Conservation (phyloP, 2,329 filamentous ascomycete genomes). For the Domatiomyces globalis region DNA sequence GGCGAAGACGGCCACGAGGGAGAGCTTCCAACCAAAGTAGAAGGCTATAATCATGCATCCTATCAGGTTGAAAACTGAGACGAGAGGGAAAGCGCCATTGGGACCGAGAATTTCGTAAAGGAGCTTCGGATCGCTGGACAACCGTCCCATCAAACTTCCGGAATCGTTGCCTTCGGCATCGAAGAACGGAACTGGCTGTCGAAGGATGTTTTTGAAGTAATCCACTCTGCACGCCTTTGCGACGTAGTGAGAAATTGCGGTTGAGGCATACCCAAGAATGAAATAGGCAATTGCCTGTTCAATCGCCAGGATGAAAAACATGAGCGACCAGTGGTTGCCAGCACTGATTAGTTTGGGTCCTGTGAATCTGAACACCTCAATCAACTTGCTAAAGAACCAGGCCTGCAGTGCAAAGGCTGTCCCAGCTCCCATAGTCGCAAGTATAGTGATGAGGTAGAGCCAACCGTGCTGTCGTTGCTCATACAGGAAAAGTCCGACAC, state of each 20-base stretch:
- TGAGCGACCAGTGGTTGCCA: conserved; percentile 40
- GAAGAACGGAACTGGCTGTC: conserved; percentile 31
- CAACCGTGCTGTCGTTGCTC: conserved; percentile 23
- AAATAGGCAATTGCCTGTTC: conserved; percentile 33
- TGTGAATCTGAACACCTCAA: conserved; percentile 34
- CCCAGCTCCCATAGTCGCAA: conserved; percentile 21
- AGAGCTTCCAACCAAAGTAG: conserved; percentile 62
- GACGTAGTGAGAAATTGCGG: conserved; percentile 20
- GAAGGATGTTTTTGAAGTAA: conserved; percentile 33
- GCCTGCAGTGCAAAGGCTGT: conserved; percentile 38
- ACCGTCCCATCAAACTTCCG: conserved; percentile 33
- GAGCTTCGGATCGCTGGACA: conserved; percentile 37
- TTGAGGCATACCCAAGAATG: conserved; percentile 32
- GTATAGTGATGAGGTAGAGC: conserved; percentile 19
- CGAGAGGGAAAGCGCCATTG: conserved; percentile 60
- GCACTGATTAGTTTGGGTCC: conserved; percentile 26
- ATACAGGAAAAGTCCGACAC: conserved; percentile 22
- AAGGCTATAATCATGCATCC: conserved; percentile 55
- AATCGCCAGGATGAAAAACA: conserved; percentile 43
- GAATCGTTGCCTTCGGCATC: conserved; percentile 34
- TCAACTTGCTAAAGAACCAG: conserved; percentile 35
- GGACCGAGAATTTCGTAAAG: conserved; percentile 37
- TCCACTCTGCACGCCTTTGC: conserved; percentile 28
- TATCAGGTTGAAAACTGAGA: conserved; percentile 51
- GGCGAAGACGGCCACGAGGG: conserved; percentile 51